These are phyloP conservation scores for Hypoxylon sp. DNA, from an alignment of 2,329 filamentous ascomycete genomes.

Conservation along the genomic window DNA sequence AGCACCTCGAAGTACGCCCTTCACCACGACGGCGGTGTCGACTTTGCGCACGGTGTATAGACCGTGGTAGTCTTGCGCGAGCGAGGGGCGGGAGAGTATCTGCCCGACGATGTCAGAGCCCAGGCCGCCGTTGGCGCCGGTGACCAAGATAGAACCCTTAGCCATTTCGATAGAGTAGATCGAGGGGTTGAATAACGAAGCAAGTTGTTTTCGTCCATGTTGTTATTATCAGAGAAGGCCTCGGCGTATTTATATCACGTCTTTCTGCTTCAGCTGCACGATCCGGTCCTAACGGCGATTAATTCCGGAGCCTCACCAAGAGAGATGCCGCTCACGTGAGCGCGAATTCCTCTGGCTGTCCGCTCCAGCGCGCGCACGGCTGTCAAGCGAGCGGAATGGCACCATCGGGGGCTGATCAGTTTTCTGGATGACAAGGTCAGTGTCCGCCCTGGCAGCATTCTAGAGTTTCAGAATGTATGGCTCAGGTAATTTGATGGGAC, in stretches of 20 bases:
- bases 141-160: conserved; percentile 53
- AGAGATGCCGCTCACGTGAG: conserved; percentile 29
- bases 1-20: conserved; percentile 41
- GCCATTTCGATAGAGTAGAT: conserved; percentile 15
- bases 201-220: background rate
- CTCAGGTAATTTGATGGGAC: too few species aligned
- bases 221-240: background rate
- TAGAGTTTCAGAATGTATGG: too few species aligned
- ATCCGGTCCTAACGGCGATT: background rate
- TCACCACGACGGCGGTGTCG: conserved; percentile 48
- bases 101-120: conserved; percentile 51
- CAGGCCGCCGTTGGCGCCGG: conserved; percentile 56
- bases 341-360: conserved; percentile 1
- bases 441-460: too few species aligned
- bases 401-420: background rate
- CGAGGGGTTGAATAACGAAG: background rate
- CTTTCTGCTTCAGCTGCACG: background rate
- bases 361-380: background rate
- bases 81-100: conserved; percentile 47
- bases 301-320: too few species aligned
- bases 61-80: conserved; percentile 51
- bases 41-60: conserved; percentile 54
- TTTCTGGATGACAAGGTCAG: background rate
- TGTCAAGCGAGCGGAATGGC: background rate
- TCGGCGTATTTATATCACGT: background rate